Base-by-base conservation (phyloP, 176 grass and related monocot genomes). In the Bolboschoenus planiculmis region DNA sequence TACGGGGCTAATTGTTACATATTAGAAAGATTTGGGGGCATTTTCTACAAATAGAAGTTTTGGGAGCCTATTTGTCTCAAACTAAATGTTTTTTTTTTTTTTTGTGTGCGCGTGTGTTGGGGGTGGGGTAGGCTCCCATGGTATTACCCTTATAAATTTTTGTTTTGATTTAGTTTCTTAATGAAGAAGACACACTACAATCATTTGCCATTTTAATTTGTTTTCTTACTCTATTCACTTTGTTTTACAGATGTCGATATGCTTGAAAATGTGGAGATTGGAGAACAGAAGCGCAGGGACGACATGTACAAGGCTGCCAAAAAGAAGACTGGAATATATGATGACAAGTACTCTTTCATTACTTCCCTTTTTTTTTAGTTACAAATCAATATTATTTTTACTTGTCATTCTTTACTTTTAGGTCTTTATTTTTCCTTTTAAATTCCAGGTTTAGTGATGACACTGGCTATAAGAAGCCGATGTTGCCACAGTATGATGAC, bases 241-340 rank as follows among this genome's bases (percentile, higher is more conserved):
- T 82, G 51, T 57, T 86, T 85, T 81, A 24, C 66, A 99, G 96
- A 95, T 5, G 84, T 63, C 56, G 92, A 95, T 87, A 89, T 91
- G 92, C 96, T 98, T 84, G 89, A 95, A 88, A 95, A 98, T 87
- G 94, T 98, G 34, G 89, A 95, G 87, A 99, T 95, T 84, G 91
- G 89, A 46, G 87, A 99, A 81, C 92, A 99, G 86, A 99, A 95
- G 79, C 85, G 85, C 80, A 93, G 92, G 86, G 76, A 93, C 16
- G 90, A 91, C 7, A 82, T 91, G 80, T 95, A 98, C 80, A 87
- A 86, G 82, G 89, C 84, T 81, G 83, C 90, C n/a, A 93, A 89
- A 80, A 99, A 93, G 88, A 90, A 78, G 60, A 93, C 91, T 77
- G 92, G 91, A 87, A 90, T 89, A 63, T 95, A 95, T 76, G 87